Evolutionary conservation across 805 yeast genomes (phyloP).

Genomic region (Zygotorulaspora chibaensis): DNA sequence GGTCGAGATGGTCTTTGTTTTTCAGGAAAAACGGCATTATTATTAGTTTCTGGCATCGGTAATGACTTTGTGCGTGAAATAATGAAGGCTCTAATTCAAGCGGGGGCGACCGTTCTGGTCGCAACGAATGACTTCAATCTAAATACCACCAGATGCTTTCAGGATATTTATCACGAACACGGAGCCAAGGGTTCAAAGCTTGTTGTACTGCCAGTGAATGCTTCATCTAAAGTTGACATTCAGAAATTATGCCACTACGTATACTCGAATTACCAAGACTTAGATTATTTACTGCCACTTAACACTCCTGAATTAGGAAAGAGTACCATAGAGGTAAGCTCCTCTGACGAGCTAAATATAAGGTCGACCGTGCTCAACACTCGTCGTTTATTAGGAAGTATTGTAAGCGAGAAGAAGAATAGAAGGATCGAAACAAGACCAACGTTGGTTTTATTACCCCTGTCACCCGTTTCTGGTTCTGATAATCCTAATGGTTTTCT

Average conservation of each 20-base stretch:
- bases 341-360: constrained; percentile 76
- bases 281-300: constrained; percentile 77
- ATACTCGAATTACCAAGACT: constrained; percentile 54
- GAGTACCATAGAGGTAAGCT: constrained; percentile 63
- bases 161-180: constrained; percentile 68
- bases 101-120: constrained; percentile 84
- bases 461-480: constrained; percentile 86
- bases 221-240: constrained; percentile 79
- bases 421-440: constrained; percentile 69
- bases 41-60: constrained; percentile 61
- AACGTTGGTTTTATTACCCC: constrained; percentile 78
- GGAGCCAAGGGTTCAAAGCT: constrained; percentile 77
- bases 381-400: constrained; percentile 69
- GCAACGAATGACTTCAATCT: constrained; percentile 82
- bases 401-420: constrained; percentile 61
- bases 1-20: constrained; percentile 96
- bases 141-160: constrained; percentile 80
- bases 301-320: constrained; percentile 5
- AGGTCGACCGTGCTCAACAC: constrained; percentile 83
- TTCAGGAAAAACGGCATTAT: constrained; percentile 96
- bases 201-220: constrained; percentile 84
- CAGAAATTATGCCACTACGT: constrained; percentile 60
- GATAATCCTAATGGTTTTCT: constrained; percentile 85
- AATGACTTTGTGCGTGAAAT: constrained; percentile 9
- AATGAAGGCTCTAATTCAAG: constrained; percentile 73